These are phyloP conservation scores for Plasmodium falciparum DNA, from an alignment of 169 alveolate genomes.

Conservation along the genomic window DNA sequence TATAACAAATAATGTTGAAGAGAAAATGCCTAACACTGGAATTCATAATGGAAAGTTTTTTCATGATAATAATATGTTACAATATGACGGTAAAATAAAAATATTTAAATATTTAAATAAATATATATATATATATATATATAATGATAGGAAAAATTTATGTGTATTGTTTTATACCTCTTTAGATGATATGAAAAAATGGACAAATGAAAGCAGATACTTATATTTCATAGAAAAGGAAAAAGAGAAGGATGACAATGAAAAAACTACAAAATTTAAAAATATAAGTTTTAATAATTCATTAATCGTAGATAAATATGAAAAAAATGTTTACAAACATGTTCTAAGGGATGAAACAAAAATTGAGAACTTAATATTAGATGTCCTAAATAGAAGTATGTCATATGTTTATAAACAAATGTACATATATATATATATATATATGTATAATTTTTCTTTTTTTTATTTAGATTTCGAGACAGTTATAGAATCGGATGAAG, in stretches of 20 bases:
- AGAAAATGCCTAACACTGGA: slow-evolving; percentile 62
- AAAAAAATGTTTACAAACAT: slow-evolving; percentile 33
- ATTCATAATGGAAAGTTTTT: slow-evolving; percentile 35
- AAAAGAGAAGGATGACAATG: slow-evolving; percentile 27
- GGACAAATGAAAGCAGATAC: slow-evolving; percentile 49
- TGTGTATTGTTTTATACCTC: neutral
- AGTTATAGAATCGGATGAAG: slow-evolving; percentile 26
- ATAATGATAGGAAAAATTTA: neutral
- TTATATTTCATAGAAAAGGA: slow-evolving; percentile 56
- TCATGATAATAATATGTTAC: slow-evolving; percentile 23
- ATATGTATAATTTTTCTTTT: too few relatives aligned
- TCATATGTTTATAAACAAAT: neutral
- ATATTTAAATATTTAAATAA: neutral
- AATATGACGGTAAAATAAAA: slow-evolving; percentile 44
- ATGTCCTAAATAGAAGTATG: slow-evolving; percentile 53
- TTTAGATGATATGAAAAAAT: slow-evolving; percentile 49
- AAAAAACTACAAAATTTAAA: slow-evolving; percentile 37
- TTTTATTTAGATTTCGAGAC: slow-evolving; percentile 17
- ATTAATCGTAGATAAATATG: slow-evolving; percentile 34
- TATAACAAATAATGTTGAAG: slow-evolving; percentile 58
- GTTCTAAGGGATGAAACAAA: slow-evolving; percentile 43
- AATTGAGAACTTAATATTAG: slow-evolving; percentile 58
- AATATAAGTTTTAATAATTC: slow-evolving; percentile 35
- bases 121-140: too few relatives aligned
- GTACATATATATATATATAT: neutral